These are phyloP conservation scores for Tothia fuscella DNA, from an alignment of 2,329 filamentous ascomycete genomes.

Conservation along the genomic window DNA sequence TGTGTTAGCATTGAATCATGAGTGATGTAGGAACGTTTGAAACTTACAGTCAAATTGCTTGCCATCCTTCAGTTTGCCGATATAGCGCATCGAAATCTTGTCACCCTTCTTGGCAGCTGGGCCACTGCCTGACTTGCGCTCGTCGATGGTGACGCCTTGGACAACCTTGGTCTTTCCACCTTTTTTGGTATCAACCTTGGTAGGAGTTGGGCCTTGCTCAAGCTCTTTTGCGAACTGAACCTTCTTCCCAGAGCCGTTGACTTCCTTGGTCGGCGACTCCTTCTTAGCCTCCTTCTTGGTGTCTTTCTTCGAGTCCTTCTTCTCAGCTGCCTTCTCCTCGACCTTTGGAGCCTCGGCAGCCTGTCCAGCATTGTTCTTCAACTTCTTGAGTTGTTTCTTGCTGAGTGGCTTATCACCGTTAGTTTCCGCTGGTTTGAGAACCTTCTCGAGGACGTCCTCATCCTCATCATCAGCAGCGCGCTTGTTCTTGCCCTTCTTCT, in stretches of 20 bases:
- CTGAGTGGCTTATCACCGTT: slow-evolving; percentile 68
- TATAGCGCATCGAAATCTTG: slow-evolving; percentile 89
- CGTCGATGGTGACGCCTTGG: slow-evolving; percentile 83
- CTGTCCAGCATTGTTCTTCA: slow-evolving; percentile 96
- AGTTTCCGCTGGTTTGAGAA: slow-evolving; percentile 33
- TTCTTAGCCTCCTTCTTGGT: slow-evolving; percentile 99
- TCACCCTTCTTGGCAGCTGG: slow-evolving; percentile 81
- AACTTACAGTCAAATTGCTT: slow-evolving; percentile 90
- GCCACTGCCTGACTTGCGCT: slow-evolving; percentile 84
- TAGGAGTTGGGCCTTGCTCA: slow-evolving; percentile 75
- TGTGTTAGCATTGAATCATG: neutral
- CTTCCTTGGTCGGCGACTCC: slow-evolving; percentile 21
- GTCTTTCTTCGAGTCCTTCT: slow-evolving; percentile 40
- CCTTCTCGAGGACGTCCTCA: slow-evolving; percentile 63
- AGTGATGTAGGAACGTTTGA: neutral
- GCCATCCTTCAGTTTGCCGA: slow-evolving; percentile 85
- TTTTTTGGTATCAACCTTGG: slow-evolving; percentile 29
- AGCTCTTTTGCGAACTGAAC: slow-evolving; percentile 38
- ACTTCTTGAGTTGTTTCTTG: slow-evolving; percentile 97
- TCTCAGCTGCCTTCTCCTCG: slow-evolving; percentile 43
- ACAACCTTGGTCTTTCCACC: slow-evolving; percentile 57
- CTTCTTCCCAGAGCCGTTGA: slow-evolving; percentile 26
- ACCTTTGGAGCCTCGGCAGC: slow-evolving; percentile 45
- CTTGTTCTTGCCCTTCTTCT: slow-evolving; percentile 77
- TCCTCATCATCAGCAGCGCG: slow-evolving; percentile 63